A percentile compares a stretch with the other conserved stretches of the same genome.
These are phyloP conservation scores for Straminergon stramineum DNA, from an alignment of 225 moss, liverwort and hornwort genomes.

Conservation along the genomic window DNA sequence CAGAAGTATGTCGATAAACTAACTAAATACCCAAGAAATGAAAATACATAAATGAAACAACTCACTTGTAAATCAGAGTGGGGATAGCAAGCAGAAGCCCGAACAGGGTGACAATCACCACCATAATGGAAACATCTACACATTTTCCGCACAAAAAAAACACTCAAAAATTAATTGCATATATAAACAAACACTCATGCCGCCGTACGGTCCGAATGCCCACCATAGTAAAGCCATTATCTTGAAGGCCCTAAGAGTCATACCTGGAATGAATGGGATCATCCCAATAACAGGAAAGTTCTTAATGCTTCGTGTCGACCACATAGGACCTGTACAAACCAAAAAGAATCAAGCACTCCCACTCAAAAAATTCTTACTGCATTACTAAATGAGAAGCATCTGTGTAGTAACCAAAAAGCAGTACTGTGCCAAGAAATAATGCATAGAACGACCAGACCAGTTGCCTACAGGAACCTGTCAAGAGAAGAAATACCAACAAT, in stretches of 20 bases:
- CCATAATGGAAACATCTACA: constrained; percentile 66
- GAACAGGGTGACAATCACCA: constrained; percentile 51
- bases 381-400: neutral
- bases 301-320: constrained; percentile 65
- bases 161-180: neutral
- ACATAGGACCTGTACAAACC: constrained; percentile 45
- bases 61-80: constrained; percentile 82
- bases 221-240: neutral
- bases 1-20: neutral
- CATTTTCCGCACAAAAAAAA: neutral
- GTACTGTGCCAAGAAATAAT: neutral
- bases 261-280: constrained; percentile 77
- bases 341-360: neutral
- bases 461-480: neutral
- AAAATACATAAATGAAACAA: neutral
- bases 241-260: neutral
- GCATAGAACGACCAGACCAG: neutral
- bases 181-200: neutral
- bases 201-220: neutral
- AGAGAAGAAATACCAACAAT: constrained; percentile 52
- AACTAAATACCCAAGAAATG: neutral
- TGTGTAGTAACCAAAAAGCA: neutral
- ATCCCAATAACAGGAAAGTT: constrained; percentile 41
- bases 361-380: neutral
- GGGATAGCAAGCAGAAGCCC: constrained; percentile 47